Conservation (phyloP, 805 yeast species). For the Metschnikowia rubicola region DNA sequence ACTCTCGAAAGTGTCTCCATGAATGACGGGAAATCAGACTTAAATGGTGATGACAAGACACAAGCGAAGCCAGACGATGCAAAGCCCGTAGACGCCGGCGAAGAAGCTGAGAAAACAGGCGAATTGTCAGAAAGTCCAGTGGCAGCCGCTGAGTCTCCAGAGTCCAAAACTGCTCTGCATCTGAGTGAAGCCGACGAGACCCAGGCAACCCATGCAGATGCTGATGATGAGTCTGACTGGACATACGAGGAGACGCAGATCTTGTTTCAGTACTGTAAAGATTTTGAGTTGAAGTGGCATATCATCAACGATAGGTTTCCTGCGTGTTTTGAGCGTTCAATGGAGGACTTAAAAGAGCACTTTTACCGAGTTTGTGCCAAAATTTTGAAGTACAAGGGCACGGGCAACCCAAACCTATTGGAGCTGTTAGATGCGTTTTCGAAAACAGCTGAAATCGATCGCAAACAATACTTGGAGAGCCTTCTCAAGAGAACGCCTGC, state of each 20-base stretch:
- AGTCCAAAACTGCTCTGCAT: neutral
- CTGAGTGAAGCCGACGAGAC: neutral
- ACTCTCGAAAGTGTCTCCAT: too few relatives aligned
- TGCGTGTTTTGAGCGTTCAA: conserved; percentile 34
- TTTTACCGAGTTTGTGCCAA: conserved; percentile 68
- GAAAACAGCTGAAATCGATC: conserved; percentile 65
- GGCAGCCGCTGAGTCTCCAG: too few relatives aligned
- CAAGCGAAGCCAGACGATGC: too few relatives aligned
- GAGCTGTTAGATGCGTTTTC: conserved; percentile 63
- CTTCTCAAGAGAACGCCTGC: conserved; percentile 85
- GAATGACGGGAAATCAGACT: too few relatives aligned
- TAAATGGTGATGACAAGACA: too few relatives aligned
- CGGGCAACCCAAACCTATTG: conserved; percentile 44
- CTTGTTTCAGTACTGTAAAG: conserved; percentile 67
- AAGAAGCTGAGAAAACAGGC: too few relatives aligned
- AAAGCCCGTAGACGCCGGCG: too few relatives aligned
- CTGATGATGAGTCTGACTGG: conserved; percentile 51
- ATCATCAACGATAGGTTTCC: conserved; percentile 61
- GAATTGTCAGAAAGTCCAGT: too few relatives aligned
- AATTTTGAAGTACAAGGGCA: conserved; percentile 39
- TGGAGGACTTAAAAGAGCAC: conserved; percentile 82
- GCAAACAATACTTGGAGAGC: conserved; percentile 77
- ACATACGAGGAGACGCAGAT: conserved; percentile 71
- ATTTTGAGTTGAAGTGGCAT: conserved; percentile 62
- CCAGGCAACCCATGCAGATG: conserved; percentile 20